Base-by-base conservation (phyloP, 768 basidiomycete genomes). In the Kwoniella bestiolae region DNA sequence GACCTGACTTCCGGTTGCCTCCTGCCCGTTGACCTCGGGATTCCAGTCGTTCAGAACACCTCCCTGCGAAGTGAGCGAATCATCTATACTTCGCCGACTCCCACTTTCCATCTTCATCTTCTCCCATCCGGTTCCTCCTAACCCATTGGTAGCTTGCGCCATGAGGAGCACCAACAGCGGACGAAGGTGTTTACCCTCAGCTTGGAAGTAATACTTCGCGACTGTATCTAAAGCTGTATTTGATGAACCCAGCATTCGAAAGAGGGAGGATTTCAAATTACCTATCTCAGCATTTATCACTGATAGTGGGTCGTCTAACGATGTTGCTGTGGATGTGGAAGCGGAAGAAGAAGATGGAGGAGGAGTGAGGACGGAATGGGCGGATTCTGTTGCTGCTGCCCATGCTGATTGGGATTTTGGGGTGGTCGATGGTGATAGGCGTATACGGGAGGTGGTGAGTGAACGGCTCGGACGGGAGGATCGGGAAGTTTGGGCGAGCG, bases 151-250 rank as follows among this genome's bases (percentile, higher is more conserved):
- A 7, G 94, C 96, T 63, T 90, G 89, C 18, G 91, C 84, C 81
- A 96, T 91, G 34, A 99, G 86, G 23, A 99, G 86, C 16, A 97
- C 91, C 35, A 97, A 83, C 58, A 94, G 83, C 2, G 96, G 93
- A 5, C 96, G 87, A 28, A 98, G 84, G 76, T 97, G 94, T 77
- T 94, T 94, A 1, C 83, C 83, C 46, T 82, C 82, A 11, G 92
- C 91, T 53, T 89, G 82, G 79, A 97, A 97, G 83, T 96, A 97
- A 82, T 91, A 94, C 69, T 91, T 87, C 2, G 95, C 94, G 59
- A 96, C 88, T 56, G 91, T 88, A 65, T 89, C 87, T 56, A 98
- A 87, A 3, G 88, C 87, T 0, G 95, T 91, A 80, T 97, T 92
- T 7, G 92, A 90, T 2, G 91, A 89, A 21, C 92, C 94, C 6